Evolutionary conservation across 2,329 filamentous ascomycete species (phyloP), one percentile per base, ranked within the genome.

Genomic region (Botryotinia narcissicola): DNA sequence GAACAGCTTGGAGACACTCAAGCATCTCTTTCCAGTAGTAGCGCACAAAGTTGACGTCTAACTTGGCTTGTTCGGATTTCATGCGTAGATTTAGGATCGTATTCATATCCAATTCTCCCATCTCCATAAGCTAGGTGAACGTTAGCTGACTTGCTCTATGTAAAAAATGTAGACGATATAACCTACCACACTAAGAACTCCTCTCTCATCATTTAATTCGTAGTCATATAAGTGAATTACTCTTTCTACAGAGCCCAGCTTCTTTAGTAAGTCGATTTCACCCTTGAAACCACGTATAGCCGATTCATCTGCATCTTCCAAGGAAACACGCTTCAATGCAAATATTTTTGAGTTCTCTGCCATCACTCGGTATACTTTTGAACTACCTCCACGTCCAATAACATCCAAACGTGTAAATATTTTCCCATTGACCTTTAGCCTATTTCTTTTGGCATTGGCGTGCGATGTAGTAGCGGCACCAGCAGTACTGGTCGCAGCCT

Each of bases 11-110:
- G 9, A 99, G 90, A 81, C 96, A 98, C 82, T 97, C 94, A 29
- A 99, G 90, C 96, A 99, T 99, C 83, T 99, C 96, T 82, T 97
- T 96, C 96, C 96, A 99, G 85, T 97, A 97, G 83, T 93, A 97
- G n/a, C 96, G 92, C 20, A 96, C 94, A 82, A 98, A 98, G 71
- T 92, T 93, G 2, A 93, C 88, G 80, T 99, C 96, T 75, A 99
- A 92, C 74, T 87, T 89, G 57, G 93, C 89, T 71, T 92, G 89
- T 75, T 94, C 91, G 0, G 86, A 88, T 79, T 91, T 93, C 79
- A 93, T 85, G 16, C 91, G 90, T 76, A 91, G 88, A 51, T 90
- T 91, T 76, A 99, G 87, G 71, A 98, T 90, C 72, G 92, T 93
- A 80, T 97, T 93, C 79, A 99, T 88, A 82, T 99, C 96, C 35